A percentile compares a stretch with the other conserved stretches of the same genome.
Conservation (phyloP, 257 asterid genomes). For the Capsicum chinense region DNA sequence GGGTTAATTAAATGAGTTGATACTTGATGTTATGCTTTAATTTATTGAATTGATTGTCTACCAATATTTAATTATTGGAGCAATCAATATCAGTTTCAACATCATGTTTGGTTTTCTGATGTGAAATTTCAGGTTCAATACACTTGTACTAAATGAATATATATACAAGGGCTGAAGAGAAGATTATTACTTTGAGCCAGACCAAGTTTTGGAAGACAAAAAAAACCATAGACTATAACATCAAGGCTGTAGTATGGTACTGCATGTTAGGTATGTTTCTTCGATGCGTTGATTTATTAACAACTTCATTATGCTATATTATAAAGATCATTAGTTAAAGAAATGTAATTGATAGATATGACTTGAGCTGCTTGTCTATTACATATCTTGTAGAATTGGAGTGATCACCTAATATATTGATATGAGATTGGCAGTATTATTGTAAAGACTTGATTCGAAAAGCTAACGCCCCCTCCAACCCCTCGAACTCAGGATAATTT, state of each 20-base stretch:
- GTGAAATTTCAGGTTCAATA: background rate
- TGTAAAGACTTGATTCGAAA: too few species aligned
- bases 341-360: background rate
- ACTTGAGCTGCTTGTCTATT: too few species aligned
- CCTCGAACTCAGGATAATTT: too few species aligned
- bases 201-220: too few species aligned
- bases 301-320: background rate
- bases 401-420: too few species aligned
- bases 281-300: background rate
- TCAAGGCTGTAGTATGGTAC: background rate
- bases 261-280: background rate
- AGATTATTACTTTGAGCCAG: too few species aligned
- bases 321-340: background rate
- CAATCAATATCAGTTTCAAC: background rate
- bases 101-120: background rate
- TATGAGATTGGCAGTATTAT: too few species aligned
- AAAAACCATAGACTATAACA: background rate
- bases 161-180: background rate
- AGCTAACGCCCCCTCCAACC: too few species aligned
- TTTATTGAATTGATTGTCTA: background rate
- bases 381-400: too few species aligned
- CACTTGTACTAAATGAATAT: background rate
- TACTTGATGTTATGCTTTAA: background rate
- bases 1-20: background rate
- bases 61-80: slow-evolving; percentile 2